phyloP scores from a whole-genome alignment of 805 yeast genomes.

The Metschnikowia aberdeeniae region DNA sequence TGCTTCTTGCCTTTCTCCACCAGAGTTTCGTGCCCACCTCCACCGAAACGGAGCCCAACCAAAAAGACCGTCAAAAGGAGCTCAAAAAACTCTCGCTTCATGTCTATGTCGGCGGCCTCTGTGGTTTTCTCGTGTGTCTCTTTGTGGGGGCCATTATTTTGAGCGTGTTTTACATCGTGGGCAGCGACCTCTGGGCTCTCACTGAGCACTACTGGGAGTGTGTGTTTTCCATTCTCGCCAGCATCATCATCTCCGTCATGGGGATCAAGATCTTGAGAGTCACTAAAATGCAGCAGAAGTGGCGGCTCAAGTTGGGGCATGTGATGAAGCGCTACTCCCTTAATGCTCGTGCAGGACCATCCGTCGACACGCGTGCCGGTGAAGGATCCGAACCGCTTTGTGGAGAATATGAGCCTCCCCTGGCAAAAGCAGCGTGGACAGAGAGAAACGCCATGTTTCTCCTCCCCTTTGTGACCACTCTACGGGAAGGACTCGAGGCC shows the following conservation, averaged over 20 bases:
- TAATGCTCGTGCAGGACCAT: too few species aligned
- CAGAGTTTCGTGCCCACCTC: constrained; percentile 7
- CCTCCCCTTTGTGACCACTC: constrained; percentile 78
- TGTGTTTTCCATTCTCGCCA: constrained; percentile 40
- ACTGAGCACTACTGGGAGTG: constrained; percentile 50
- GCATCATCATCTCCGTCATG: constrained; percentile 44
- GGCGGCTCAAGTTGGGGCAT: constrained; percentile 36
- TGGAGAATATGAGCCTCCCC: constrained; percentile 3
- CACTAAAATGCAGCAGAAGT: constrained; percentile 41
- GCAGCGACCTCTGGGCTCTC: constrained; percentile 42
- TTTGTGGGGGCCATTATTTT: constrained; percentile 39
- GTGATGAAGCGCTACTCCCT: constrained; percentile 22
- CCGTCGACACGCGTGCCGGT: too few species aligned
- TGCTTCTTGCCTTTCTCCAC: constrained; percentile 18
- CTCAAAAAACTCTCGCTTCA: constrained; percentile 26
- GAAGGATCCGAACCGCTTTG: neutral
- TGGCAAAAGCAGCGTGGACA: constrained; percentile 19
- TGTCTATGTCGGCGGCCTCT: constrained; percentile 43
- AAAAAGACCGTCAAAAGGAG: constrained; percentile 12
- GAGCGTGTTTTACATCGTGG: constrained; percentile 37
- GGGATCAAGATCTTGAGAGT: constrained; percentile 43
- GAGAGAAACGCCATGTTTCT: constrained; percentile 69
- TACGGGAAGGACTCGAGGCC: constrained; percentile 89
- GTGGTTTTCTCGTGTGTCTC: constrained; percentile 38
- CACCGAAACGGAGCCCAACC: neutral